Percentiles rank a stretch among this genome's conserved stretches.
Conservation (phyloP, 441 rosid species). For the Omphalea diandra region DNA sequence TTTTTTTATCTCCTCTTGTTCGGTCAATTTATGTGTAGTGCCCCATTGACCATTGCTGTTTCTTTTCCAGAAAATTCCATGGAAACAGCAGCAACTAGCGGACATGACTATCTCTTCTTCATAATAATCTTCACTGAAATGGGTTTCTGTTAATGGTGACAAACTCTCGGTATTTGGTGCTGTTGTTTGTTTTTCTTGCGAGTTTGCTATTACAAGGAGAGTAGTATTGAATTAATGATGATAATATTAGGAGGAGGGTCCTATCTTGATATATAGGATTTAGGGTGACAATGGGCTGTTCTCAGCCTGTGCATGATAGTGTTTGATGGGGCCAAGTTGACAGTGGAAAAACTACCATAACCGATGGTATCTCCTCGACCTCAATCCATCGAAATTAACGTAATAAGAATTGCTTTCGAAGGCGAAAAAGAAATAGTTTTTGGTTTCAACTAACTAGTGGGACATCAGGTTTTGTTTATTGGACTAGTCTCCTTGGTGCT, state of each 20-base stretch:
- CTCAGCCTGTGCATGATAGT: background rate
- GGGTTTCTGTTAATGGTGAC: background rate
- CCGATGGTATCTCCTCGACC: constrained; percentile 72
- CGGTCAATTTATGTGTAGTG: constrained; percentile 8
- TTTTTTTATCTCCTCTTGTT: constrained; percentile 21
- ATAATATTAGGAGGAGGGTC: too few species aligned
- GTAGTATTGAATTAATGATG: too few species aligned
- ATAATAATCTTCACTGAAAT: constrained; percentile 25
- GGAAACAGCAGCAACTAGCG: constrained; percentile 42
- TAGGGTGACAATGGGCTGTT: constrained; percentile 3
- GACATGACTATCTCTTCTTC: constrained; percentile 25
- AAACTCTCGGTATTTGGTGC: constrained; percentile 32
- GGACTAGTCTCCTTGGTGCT: too few species aligned
- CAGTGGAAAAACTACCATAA: constrained; percentile 60
- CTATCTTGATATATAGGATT: too few species aligned
- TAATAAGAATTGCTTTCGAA: too few species aligned
- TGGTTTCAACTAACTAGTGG: too few species aligned
- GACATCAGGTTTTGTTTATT: too few species aligned
- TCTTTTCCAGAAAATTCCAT: constrained; percentile 28
- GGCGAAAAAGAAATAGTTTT: too few species aligned
- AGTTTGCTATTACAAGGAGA: background rate
- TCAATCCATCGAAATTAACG: constrained; percentile 70
- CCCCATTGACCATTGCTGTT: constrained; percentile 18
- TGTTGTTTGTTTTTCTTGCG: background rate
- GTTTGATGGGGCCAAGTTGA: constrained; percentile 41